Evolutionary conservation across 257 asterid species (phyloP).

Genomic region (Solanum etuberosum): DNA sequence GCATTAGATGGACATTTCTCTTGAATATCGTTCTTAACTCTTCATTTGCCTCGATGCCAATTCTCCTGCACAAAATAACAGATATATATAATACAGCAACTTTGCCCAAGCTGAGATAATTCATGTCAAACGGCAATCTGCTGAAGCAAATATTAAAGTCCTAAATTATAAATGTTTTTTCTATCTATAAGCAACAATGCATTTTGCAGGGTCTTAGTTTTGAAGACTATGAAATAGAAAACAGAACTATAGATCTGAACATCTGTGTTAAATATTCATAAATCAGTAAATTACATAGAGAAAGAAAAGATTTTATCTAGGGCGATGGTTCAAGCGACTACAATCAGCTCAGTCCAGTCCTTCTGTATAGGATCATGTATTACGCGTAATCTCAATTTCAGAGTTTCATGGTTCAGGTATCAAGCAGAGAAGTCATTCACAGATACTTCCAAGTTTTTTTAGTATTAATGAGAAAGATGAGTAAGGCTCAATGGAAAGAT

Average conservation of each 20-base stretch:
- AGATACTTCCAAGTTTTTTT: background rate
- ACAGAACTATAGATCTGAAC: background rate
- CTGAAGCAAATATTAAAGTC: background rate
- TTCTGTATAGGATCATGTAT: background rate
- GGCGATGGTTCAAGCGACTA: background rate
- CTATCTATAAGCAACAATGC: background rate
- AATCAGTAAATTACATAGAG: background rate
- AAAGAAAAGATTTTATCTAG: background rate
- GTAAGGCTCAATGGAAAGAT: background rate
- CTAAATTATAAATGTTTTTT: background rate
- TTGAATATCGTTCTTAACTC: slow-evolving; percentile 79
- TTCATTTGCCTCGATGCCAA: slow-evolving; percentile 88
- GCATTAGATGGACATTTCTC: slow-evolving; percentile 72
- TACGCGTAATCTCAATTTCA: background rate
- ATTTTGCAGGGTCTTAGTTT: background rate
- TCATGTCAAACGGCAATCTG: background rate
- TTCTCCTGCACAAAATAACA: slow-evolving; percentile 44
- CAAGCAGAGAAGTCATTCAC: background rate
- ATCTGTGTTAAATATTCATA: background rate
- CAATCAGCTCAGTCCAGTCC: background rate
- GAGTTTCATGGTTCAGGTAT: background rate
- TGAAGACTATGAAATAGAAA: background rate
- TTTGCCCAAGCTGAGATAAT: background rate
- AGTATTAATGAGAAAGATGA: background rate
- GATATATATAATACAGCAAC: background rate